Percentiles rank a stretch among this genome's conserved stretches.
Evolutionary conservation across 768 basidiomycete genomes (phyloP).

Genomic region (Termitomyces sp.): DNA sequence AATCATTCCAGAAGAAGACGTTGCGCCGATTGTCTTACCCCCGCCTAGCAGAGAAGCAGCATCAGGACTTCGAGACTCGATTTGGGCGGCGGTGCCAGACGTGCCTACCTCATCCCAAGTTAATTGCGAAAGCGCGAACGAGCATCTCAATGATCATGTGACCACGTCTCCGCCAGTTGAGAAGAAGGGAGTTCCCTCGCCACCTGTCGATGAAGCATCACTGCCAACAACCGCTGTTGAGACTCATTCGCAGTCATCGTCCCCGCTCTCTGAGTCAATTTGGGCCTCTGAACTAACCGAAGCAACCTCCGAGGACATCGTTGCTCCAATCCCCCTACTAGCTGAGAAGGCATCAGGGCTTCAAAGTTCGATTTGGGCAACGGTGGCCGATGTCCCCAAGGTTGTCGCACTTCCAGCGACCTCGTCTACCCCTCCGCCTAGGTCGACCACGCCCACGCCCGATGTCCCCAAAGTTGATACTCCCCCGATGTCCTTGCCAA

Average conservation of each 20-base stretch:
- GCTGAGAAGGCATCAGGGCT: neutral
- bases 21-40: neutral
- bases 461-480: neutral
- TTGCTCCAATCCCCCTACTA: neutral
- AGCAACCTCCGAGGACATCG: neutral
- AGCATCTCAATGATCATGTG: neutral
- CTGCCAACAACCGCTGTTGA: neutral
- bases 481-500: neutral
- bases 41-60: neutral
- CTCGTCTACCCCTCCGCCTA: neutral
- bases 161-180: neutral
- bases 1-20: neutral
- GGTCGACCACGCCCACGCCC: neutral
- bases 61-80: neutral
- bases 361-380: neutral
- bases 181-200: neutral
- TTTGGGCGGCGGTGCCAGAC: neutral
- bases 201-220: neutral
- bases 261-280: neutral
- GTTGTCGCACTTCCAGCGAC: neutral
- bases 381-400: neutral
- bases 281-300: neutral
- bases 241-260: neutral
- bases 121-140: neutral
- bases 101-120: neutral